Evolutionary conservation across 2,329 filamentous ascomycete genomes (phyloP), one percentile per base, ranked within the genome.

Genomic region (Cadophora gregata): DNA sequence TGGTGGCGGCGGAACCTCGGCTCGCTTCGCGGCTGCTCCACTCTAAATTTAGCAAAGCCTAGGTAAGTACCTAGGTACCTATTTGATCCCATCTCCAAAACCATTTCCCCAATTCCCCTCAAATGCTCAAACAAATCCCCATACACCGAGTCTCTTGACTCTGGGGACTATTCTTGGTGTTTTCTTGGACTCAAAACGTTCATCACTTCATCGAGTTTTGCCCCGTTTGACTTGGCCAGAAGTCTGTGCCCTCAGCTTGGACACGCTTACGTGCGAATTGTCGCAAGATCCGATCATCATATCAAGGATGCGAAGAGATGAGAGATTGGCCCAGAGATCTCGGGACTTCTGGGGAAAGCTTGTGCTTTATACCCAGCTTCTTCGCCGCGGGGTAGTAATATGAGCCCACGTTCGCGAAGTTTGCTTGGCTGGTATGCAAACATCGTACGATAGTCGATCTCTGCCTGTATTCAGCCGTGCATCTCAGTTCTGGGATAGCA

Each of bases 1-100:
- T n/a, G n/a, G n/a, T n/a, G n/a, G n/a, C n/a, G 31, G 53, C 14
- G 12, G 53, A 58, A 38, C 31, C 53, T 58, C 31, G 53, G 53
- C 33, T 36, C n/a, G 10, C 33, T 38, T 58, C n/a, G 2, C 14
- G 10, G n/a, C 53, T 19, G n/a, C 53, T 29, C 51, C 51, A 4
- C 16, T 33, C n/a, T 1, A n/a, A 56, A 38, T 36, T 25, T 56
- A 24, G 21, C 53, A 12, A 38, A 25, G n/a, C n/a, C 31, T 21
- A 14, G 3, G 7, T 8, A n/a, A n/a, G n/a, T n/a, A n/a, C n/a
- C n/a, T n/a, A n/a, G n/a, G n/a, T n/a, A n/a, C n/a, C n/a, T 7
- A 3, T 38, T 38, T 14, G 36, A 38, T 38, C 47, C 24, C 51
- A 9, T 36, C 29, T 56, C 29, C 9, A 31, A 42, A n/a, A 38